Conservation (phyloP, 208 protist species). For the Trypanosoma theileri region DNA sequence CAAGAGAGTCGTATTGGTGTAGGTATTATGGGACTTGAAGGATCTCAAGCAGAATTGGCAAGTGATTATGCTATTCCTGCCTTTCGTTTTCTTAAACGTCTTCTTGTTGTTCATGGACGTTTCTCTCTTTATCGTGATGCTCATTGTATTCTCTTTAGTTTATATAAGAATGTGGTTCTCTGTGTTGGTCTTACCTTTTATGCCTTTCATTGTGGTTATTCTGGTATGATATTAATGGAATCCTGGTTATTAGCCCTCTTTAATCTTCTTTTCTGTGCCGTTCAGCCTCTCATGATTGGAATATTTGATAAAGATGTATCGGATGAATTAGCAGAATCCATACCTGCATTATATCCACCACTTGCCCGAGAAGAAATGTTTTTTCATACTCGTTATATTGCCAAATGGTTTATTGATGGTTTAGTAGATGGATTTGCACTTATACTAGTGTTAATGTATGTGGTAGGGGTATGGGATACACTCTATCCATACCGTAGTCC, state of each 20-base stretch:
- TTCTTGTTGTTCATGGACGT: conserved; percentile 95
- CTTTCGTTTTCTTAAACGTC: conserved; percentile 91
- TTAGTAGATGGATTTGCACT: conserved; percentile 52
- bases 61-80: conserved; percentile 94
- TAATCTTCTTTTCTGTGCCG: conserved; percentile 77
- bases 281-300: conserved; percentile 79
- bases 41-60: conserved; percentile 92
- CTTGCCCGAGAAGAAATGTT: conserved; percentile 70
- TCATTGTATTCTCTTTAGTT: conserved; percentile 93
- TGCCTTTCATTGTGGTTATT: conserved; percentile 79
- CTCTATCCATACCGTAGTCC: conserved; percentile 42
- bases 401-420: conserved; percentile 65
- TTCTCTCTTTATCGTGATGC: conserved; percentile 93
- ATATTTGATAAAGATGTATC: conserved; percentile 88
- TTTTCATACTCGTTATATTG: conserved; percentile 62
- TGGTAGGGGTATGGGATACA: conserved; percentile 40
- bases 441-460: conserved; percentile 60
- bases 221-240: conserved; percentile 82
- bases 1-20: conserved; percentile 93
- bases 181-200: conserved; percentile 84
- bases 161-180: conserved; percentile 97
- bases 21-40: conserved; percentile 97
- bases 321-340: conserved; percentile 75
- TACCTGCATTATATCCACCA: conserved; percentile 65
- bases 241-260: conserved; percentile 82